phyloP scores from a whole-genome alignment of 2,329 filamentous ascomycete genomes.

The Paecilomyces sp. region DNA sequence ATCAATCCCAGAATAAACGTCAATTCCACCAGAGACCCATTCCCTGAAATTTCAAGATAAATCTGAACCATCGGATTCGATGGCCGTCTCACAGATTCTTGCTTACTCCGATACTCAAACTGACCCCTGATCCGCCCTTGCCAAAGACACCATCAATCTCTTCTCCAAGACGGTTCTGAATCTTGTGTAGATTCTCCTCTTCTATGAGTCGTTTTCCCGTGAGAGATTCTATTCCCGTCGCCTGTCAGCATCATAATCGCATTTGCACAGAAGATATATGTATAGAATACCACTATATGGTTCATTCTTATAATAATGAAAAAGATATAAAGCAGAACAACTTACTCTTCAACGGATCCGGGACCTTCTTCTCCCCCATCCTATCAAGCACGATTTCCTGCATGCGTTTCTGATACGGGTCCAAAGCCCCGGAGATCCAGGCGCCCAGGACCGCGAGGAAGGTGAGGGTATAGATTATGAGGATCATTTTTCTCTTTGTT shows the following conservation, averaged over 20 bases:
- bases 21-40: not conserved
- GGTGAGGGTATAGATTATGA: not conserved
- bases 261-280: not conserved
- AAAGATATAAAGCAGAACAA: not conserved
- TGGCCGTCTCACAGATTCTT: not conserved
- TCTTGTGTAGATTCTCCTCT: slow-evolving; percentile 17
- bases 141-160: slow-evolving; percentile 15
- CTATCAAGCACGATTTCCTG: slow-evolving; percentile 21
- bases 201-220: slow-evolving; percentile 8
- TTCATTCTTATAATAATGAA: too few relatives aligned
- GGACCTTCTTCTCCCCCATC: slow-evolving; percentile 22
- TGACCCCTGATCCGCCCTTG: slow-evolving; percentile 11
- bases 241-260: not conserved
- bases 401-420: slow-evolving; percentile 19
- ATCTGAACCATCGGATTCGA: not conserved
- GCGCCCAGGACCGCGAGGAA: slow-evolving; percentile 5
- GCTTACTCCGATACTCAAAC: not conserved
- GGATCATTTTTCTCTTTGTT: not conserved
- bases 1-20: not conserved
- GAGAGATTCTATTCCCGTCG: not conserved
- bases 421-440: slow-evolving; percentile 22
- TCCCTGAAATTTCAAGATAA: not conserved
- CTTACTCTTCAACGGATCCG: slow-evolving; percentile 19
- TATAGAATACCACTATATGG: too few relatives aligned
- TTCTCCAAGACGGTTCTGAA: slow-evolving; percentile 16